Base-by-base conservation (phyloP, 2,329 filamentous ascomycete genomes). In the Pseudogymnoascus sp. region DNA sequence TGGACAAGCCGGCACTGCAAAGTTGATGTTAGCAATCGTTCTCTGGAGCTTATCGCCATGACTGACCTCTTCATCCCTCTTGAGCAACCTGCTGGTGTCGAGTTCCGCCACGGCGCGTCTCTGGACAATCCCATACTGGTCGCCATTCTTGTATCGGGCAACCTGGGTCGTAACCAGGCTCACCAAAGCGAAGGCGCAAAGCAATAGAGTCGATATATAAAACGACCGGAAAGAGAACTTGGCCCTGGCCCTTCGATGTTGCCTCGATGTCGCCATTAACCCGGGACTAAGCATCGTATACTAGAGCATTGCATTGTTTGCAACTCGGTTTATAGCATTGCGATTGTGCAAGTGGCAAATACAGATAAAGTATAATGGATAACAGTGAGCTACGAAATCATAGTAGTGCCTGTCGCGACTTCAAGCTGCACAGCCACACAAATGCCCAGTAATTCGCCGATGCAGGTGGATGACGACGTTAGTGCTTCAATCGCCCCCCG, bases 1-100 rank as follows among this genome's bases (percentile, higher is more conserved):
- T 94, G 91, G 63, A 99, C 91, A 35, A 90, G 78, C 65, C 87
- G 87, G 73, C 94, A 99, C 78, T 92, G 60, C 31, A 6, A 11
- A 28, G 40, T 18, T 44, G 21, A 10, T 31, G 38, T 38, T 60
- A 40, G 14, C 18, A 63, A 61, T 37, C 33, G 21, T 12, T 8
- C 5, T 21, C 7, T 5, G 40, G 3, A 8, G 47, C 4, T 5
- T 14, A 63, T 47, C 59, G 12, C 7, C 4, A 2, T 59, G n/a
- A 61, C 67, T 35, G 60, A 73, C 72, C 68, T 74, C 72, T 65
- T 72, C 68, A 47, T 73, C 71, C 53, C 68, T 66, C 64, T 72
- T 72, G 40, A 70, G 61, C 4, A 70, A 61, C 68, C 65, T 65
- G 25, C 61, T 65, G 61, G 50, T 25, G 65, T 71, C 70, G 50